Base-by-base conservation (phyloP, 2,329 filamentous ascomycete species). In the Sporothrix phasma region DNA sequence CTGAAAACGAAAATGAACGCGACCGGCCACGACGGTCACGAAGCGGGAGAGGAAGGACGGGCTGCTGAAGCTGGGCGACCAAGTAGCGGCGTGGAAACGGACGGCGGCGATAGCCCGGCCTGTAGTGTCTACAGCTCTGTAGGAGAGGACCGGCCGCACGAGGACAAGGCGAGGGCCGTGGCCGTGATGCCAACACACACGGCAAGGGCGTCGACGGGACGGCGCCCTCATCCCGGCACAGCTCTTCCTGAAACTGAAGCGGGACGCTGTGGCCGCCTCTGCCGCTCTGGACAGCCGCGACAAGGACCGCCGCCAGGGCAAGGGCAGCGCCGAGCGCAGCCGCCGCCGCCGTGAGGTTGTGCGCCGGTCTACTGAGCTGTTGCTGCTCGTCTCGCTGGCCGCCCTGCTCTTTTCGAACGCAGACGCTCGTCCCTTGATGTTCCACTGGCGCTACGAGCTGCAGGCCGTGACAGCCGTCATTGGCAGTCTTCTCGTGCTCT, bases 321-420 rank as follows among this genome's bases (percentile, higher is more conserved):
- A 70, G 37, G 70, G 68, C 45, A 67, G 70, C 0, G 69, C 70
- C 5, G 75, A 78, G 47, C 75, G 69, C 61, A 68, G 71, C 58
- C 78, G 78, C 58, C 77, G 80, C 37, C 79, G 75, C 51, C 81
- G 77, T 67, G 80, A 84, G 68, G 66, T 84, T 26, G 72, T 79
- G 54, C 79, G 84, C 63, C 80, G 85, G 56, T 72, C 75, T 5
- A 76, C 78, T 4, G 85, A 88, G 72, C 74, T 80, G 19, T 72
- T 76, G 37, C 76, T 87, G 61, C 73, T 87, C 24, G 74, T 73
- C 13, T 75, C 75, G 5, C 74, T 87, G 31, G 80, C 78, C 10
- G 72, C 74, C 5, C 74, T 84, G 64, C 75, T 86, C 22, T 74
- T 74, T 45, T 72, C 74, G 6, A 83, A 85, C 69, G 67, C 73